phyloP scores from a whole-genome alignment of 1,139 yeast genomes.

The Suhomyces bolitotheri region DNA sequence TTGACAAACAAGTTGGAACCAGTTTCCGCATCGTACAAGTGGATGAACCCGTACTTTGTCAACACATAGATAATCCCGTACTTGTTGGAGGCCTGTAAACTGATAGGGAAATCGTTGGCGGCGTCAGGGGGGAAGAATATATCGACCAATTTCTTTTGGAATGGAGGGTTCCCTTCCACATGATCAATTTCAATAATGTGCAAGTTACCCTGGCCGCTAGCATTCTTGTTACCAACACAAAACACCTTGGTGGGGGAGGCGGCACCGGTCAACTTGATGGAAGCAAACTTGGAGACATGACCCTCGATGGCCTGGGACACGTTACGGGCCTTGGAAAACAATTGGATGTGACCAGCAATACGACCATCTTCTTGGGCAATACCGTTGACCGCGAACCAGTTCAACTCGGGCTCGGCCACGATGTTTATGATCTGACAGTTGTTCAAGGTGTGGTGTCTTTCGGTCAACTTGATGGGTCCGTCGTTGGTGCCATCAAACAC shows the following conservation, averaged over 20 bases:
- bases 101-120: conserved; percentile 92
- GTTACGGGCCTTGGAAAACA: conserved; percentile 82
- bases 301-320: conserved; percentile 98
- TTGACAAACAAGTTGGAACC: conserved; percentile 93
- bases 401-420: conserved; percentile 74
- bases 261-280: conserved; percentile 72
- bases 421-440: conserved; percentile 91
- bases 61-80: conserved; percentile 86
- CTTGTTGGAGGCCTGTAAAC: conserved; percentile 81
- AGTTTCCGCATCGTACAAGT: conserved; percentile 89
- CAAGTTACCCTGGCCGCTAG: conserved; percentile 81
- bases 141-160: conserved; percentile 87
- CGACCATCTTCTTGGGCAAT: conserved; percentile 94
- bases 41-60: conserved; percentile 96
- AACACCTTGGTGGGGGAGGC: conserved; percentile 80
- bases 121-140: conserved; percentile 98
- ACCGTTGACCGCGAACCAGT: conserved; percentile 96
- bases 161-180: conserved; percentile 80
- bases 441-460: conserved; percentile 77
- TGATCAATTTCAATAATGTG: conserved; percentile 97
- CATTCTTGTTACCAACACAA: conserved; percentile 85
- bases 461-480: conserved; percentile 78
- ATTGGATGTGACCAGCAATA: conserved; percentile 94
- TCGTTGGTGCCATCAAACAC: conserved; percentile 77
- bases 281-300: conserved; percentile 90